Evolutionary conservation across 1,284 basidiomycete genomes (phyloP), one percentile per base, ranked within the genome.

Genomic region (Wolfiporia cocos): DNA sequence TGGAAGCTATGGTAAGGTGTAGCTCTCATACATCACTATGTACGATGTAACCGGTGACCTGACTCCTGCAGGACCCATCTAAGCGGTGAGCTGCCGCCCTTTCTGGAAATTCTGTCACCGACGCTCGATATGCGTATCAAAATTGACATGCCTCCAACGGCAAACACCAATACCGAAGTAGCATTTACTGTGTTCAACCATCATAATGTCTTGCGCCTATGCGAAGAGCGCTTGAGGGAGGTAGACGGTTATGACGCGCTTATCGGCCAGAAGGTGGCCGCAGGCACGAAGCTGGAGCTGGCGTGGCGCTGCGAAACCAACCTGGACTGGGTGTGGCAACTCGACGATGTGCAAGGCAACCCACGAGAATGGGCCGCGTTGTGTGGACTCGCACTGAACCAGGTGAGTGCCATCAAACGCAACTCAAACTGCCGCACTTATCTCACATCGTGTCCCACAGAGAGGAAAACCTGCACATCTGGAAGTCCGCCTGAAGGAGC

Each of bases 241-340:
- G 67, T 82, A 23, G 69, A 70, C 7, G 77, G 82, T 41, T 91
- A 83, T 76, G 69, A 77, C 28, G 59, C 65, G 39, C 56, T 86
- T n/a, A 67, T 87, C 39, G 73, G 79, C 47, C 60, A 62, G 15
- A 68, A 77, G 32, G 53, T 81, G 3, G 58, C 55, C 19, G 63
- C 68, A 31, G 88, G 88, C 15, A 69, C 74, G 42, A 62, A 65
- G n/a, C 63, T 92, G 31, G 76, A 81, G 55, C 69, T 93, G 15
- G 85, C 82, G 32, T 93, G 90, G 90, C 71, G 86, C 21, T 62
- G 71, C 37, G 80, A 74, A 34, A 76, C 76, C 1, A 76, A 76
- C 49, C 59, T 92, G 35, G 88, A 93, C 57, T 93, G 90, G 91
- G 70, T 91, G 29, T 83, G 80, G 76, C 68, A 84, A 34, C 73